Conservation (phyloP, 352 stramenopile species). For the Phytophthora boehmeriae region DNA sequence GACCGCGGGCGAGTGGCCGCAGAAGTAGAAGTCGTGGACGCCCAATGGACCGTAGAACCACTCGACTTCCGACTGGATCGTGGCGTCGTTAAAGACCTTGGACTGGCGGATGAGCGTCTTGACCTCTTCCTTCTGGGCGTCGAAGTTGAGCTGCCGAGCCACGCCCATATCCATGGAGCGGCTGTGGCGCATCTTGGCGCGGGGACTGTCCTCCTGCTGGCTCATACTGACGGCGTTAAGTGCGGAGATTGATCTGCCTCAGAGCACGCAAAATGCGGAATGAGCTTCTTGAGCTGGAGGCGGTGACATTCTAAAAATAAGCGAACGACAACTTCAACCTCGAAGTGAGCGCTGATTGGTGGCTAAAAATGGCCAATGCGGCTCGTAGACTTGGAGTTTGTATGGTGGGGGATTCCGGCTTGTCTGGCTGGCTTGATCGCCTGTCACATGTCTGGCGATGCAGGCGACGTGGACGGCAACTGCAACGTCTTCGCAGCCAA, state of each 20-base stretch:
- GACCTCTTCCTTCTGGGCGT: slow-evolving; percentile 73
- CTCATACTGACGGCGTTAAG: slow-evolving; percentile 24
- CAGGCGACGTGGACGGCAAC: slow-evolving; percentile 5
- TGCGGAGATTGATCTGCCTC: slow-evolving; percentile 22
- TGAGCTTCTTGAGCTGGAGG: slow-evolving; percentile 7
- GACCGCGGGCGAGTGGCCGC: slow-evolving; percentile 56
- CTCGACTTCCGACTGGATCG: slow-evolving; percentile 72
- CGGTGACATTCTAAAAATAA: neutral
- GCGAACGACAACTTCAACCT: neutral
- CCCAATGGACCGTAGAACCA: slow-evolving; percentile 85
- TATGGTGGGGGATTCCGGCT: neutral
- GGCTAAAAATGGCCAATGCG: too few species aligned
- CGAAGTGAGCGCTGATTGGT: too few species aligned
- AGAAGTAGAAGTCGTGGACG: slow-evolving; percentile 88
- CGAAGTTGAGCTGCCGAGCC: slow-evolving; percentile 55
- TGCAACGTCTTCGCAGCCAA: neutral
- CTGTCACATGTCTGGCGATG: slow-evolving; percentile 21
- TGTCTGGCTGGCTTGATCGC: neutral
- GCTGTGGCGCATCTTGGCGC: slow-evolving; percentile 42
- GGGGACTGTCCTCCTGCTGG: slow-evolving; percentile 30
- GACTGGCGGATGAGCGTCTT: slow-evolving; percentile 56
- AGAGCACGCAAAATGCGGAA: slow-evolving; percentile 43
- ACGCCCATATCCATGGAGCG: slow-evolving; percentile 71
- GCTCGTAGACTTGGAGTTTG: slow-evolving; percentile 12
- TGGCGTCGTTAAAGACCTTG: slow-evolving; percentile 64